Evolutionary conservation across 108 stramenopile species (phyloP).

Genomic region (Nitzschia palea): DNA sequence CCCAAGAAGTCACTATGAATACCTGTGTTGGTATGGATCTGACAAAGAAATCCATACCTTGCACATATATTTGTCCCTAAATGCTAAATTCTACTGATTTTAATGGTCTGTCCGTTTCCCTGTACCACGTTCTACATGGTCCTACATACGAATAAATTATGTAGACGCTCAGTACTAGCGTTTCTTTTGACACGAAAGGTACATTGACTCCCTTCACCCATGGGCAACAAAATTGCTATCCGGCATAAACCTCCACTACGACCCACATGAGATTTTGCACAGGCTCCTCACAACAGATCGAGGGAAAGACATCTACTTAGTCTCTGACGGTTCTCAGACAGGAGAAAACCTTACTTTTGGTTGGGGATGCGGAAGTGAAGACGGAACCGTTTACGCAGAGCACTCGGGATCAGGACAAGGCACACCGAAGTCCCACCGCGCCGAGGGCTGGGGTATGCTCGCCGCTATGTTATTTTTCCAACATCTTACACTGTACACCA

Average conservation of each 20-base stretch:
- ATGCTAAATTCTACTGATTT: too few species aligned
- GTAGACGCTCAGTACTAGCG: too few species aligned
- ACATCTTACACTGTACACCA: background rate
- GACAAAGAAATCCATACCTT: too few species aligned
- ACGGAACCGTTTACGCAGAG: background rate
- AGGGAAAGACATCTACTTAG: background rate
- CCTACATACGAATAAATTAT: too few species aligned
- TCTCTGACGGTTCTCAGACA: background rate
- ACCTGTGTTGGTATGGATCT: too few species aligned
- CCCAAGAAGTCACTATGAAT: too few species aligned
- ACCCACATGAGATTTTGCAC: background rate
- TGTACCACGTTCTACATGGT: too few species aligned
- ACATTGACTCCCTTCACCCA: background rate
- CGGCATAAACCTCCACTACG: background rate
- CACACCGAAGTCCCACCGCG: background rate
- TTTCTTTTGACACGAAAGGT: background rate
- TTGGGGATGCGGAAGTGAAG: background rate
- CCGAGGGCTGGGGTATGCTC: background rate
- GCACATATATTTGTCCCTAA: too few species aligned
- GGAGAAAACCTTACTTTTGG: background rate
- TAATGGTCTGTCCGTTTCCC: too few species aligned
- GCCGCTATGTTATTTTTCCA: background rate
- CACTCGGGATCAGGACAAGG: background rate
- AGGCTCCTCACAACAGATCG: background rate
- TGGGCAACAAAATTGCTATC: background rate